Conservation (phyloP, 176 grass and related monocot species). For the Raddia distichophylla region DNA sequence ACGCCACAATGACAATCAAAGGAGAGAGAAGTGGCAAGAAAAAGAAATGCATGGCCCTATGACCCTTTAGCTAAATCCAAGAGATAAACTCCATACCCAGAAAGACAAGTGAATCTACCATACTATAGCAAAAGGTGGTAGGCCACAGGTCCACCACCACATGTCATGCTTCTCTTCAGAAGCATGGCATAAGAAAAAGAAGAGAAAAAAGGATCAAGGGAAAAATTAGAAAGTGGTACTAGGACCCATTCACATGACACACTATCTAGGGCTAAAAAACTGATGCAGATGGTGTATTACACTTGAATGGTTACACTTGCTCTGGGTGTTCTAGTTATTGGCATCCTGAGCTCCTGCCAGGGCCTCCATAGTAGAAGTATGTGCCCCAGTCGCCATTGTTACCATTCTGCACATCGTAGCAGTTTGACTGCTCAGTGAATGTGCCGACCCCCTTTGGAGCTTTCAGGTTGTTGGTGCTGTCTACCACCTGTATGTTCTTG, state of each 20-base stretch:
- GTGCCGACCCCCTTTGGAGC: constrained; percentile 56
- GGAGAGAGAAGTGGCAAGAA: constrained; percentile 1
- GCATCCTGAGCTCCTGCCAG: constrained; percentile 89
- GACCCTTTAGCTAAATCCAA: constrained; percentile 40
- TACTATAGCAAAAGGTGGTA: constrained; percentile 55
- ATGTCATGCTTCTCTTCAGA: constrained; percentile 96
- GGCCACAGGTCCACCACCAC: constrained; percentile 67
- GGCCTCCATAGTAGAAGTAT: constrained; percentile 96
- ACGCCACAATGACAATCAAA: constrained; percentile 16
- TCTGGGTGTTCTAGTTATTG: constrained; percentile 15
- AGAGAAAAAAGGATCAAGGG: neutral
- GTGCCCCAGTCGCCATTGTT: constrained; percentile 86
- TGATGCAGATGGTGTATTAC: constrained; percentile 39
- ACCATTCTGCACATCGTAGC: constrained; percentile 76
- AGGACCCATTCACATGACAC: constrained; percentile 54
- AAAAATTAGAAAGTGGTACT: constrained; percentile 14
- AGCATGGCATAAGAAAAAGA: constrained; percentile 50
- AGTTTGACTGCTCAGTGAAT: constrained; percentile 82
- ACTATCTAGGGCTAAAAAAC: constrained; percentile 60
- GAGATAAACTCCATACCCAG: constrained; percentile 24
- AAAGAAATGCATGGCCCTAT: constrained; percentile 1
- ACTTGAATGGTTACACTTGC: constrained; percentile 28
- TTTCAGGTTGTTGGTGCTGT: constrained; percentile 73
- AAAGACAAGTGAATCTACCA: constrained; percentile 66
- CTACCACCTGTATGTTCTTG: constrained; percentile 83